Percentiles rank a stretch among this genome's conserved stretches.
Evolutionary conservation across 169 alveolate species (phyloP).

Genomic region (Plasmodium inui): DNA sequence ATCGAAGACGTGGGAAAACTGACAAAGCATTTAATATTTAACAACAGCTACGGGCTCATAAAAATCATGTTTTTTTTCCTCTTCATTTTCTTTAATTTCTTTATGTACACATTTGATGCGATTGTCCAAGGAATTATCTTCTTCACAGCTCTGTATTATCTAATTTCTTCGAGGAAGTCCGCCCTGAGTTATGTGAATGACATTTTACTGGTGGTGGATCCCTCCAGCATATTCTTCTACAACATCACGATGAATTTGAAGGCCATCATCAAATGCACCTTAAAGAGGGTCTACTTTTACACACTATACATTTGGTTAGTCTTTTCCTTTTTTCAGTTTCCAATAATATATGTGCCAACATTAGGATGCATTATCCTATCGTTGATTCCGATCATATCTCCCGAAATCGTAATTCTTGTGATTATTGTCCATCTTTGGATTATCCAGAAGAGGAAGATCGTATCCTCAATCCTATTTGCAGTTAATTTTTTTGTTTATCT

Average conservation of each 20-base stretch:
- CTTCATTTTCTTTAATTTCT: slow-evolving; percentile 67
- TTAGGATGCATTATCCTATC: slow-evolving; percentile 77
- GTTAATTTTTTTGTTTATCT: slow-evolving; percentile 64
- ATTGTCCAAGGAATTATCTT: slow-evolving; percentile 76
- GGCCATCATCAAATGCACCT: slow-evolving; percentile 77
- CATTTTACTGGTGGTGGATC: slow-evolving; percentile 79
- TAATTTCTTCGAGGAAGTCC: slow-evolving; percentile 72
- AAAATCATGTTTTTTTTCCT: slow-evolving; percentile 72
- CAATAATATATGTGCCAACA: slow-evolving; percentile 82
- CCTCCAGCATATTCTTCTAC: slow-evolving; percentile 74
- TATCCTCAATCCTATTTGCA: slow-evolving; percentile 16
- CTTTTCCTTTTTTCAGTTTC: slow-evolving; percentile 76
- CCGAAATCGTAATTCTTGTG: slow-evolving; percentile 66
- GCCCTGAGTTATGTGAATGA: slow-evolving; percentile 75
- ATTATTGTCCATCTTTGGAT: slow-evolving; percentile 64
- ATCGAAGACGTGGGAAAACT: slow-evolving; percentile 68
- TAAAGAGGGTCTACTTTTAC: slow-evolving; percentile 75
- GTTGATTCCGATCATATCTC: slow-evolving; percentile 77
- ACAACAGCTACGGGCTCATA: slow-evolving; percentile 76
- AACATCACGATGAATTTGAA: slow-evolving; percentile 74
- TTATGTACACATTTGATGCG: slow-evolving; percentile 78
- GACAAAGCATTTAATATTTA: slow-evolving; percentile 40
- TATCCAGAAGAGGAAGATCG: slow-evolving; percentile 25
- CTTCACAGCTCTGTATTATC: slow-evolving; percentile 79
- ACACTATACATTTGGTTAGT: slow-evolving; percentile 79